Percentiles rank a stretch among this genome's conserved stretches.
These are phyloP conservation scores for Leonotis leonurus DNA, from an alignment of 257 asterid species.

Conservation along the genomic window DNA sequence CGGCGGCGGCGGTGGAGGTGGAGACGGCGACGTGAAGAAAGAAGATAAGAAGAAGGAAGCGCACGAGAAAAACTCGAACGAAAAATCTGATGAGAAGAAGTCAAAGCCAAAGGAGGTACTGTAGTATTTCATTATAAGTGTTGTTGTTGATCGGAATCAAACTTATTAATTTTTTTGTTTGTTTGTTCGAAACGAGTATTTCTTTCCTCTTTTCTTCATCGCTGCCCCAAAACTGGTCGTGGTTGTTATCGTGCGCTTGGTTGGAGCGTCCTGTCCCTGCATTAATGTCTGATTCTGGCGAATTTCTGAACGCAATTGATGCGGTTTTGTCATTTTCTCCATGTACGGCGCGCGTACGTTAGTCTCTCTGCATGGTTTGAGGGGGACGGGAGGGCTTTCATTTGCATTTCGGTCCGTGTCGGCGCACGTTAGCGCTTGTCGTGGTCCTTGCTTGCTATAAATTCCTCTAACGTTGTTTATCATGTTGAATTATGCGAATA, in stretches of 20 bases:
- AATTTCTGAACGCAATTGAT: constrained; percentile 6
- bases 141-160: not conserved
- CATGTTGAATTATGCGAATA: not conserved
- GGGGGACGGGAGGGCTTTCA: not conserved
- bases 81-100: constrained; percentile 37
- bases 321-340: constrained; percentile 9
- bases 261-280: constrained; percentile 6
- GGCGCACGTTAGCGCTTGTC: constrained; percentile 22
- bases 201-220: not conserved
- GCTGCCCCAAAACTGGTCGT: not conserved
- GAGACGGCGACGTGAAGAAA: not conserved
- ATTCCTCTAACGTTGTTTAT: too few species aligned
- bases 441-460: not conserved
- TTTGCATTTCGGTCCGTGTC: not conserved
- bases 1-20: not conserved
- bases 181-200: not conserved
- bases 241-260: constrained; percentile 15
- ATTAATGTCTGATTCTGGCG: constrained; percentile 21
- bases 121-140: too few species aligned
- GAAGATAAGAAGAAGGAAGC: constrained; percentile 27
- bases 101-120: constrained; percentile 38
- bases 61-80: constrained; percentile 25
- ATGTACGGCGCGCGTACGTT: constrained; percentile 24
- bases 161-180: not conserved
- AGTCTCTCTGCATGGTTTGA: not conserved